Conservation (phyloP, 331 rosid species). For the Quercus phellos region DNA sequence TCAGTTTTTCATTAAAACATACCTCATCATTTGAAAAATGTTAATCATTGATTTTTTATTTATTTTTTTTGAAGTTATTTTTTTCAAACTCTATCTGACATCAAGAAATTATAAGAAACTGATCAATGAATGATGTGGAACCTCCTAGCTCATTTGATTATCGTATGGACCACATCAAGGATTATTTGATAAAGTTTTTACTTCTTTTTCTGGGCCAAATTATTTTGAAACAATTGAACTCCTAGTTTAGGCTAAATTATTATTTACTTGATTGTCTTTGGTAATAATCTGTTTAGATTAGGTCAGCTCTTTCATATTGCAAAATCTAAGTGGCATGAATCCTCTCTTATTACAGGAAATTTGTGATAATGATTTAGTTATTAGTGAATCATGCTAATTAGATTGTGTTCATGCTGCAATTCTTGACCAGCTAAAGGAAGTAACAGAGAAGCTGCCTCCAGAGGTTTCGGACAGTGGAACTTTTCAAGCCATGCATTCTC, state of each 20-base stretch:
- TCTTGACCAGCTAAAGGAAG: constrained; percentile 52
- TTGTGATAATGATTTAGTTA: neutral
- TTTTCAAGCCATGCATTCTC: constrained; percentile 42
- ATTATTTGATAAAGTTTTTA: neutral
- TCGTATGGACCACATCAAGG: neutral
- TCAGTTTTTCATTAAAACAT: neutral
- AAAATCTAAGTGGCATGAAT: neutral
- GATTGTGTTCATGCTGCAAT: constrained; percentile 15
- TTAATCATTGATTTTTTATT: too few relatives aligned
- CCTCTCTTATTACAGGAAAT: neutral
- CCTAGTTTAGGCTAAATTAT: neutral
- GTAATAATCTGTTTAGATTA: neutral
- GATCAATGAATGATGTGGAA: neutral
- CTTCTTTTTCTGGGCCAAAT: neutral
- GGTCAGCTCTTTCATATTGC: neutral
- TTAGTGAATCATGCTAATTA: constrained; percentile 15
- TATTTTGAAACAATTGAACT: neutral
- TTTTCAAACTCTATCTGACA: neutral
- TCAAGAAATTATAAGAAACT: neutral
- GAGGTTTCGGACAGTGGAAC: constrained; percentile 38
- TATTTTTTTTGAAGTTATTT: neutral
- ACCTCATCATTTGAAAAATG: neutral
- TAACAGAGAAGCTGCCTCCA: constrained; percentile 47
- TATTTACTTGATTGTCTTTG: neutral
- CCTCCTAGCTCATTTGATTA: neutral